These are phyloP conservation scores for Solanum medicagineum DNA, from an alignment of 257 asterid genomes.

Conservation along the genomic window DNA sequence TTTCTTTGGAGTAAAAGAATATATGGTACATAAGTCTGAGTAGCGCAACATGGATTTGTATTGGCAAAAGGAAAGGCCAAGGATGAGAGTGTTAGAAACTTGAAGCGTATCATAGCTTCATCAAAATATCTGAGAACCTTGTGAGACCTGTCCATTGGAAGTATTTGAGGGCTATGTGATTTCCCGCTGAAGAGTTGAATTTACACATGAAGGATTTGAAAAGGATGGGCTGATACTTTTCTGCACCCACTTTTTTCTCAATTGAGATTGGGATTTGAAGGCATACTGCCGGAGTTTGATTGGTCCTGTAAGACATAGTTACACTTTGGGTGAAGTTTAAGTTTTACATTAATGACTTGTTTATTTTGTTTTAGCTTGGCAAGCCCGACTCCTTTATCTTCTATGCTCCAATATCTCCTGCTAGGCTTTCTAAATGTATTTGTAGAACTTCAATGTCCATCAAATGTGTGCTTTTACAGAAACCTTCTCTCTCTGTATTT, in stretches of 20 bases:
- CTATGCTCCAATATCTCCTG: slow-evolving; percentile 15
- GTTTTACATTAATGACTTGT: not conserved
- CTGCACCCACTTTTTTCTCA: slow-evolving; percentile 44
- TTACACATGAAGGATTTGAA: not conserved
- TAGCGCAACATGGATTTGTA: not conserved
- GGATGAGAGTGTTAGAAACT: not conserved
- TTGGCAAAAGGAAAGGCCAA: not conserved
- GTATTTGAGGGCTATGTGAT: not conserved
- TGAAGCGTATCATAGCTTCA: not conserved
- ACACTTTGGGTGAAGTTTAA: not conserved
- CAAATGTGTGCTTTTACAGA: not conserved
- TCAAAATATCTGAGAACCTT: not conserved
- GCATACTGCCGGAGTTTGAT: not conserved
- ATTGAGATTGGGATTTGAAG: not conserved
- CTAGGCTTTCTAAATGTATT: not conserved
- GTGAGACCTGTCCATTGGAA: not conserved
- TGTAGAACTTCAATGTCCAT: not conserved
- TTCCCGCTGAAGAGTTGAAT: not conserved
- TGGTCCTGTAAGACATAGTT: not conserved
- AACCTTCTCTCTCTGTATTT: not conserved
- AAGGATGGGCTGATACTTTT: not conserved
- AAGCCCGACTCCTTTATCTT: not conserved
- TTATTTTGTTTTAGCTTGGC: not conserved
- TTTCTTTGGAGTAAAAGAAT: not conserved
- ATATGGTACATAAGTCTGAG: not conserved